Conservation (phyloP, 257 asterid genomes). For the Linaria vulgaris region DNA sequence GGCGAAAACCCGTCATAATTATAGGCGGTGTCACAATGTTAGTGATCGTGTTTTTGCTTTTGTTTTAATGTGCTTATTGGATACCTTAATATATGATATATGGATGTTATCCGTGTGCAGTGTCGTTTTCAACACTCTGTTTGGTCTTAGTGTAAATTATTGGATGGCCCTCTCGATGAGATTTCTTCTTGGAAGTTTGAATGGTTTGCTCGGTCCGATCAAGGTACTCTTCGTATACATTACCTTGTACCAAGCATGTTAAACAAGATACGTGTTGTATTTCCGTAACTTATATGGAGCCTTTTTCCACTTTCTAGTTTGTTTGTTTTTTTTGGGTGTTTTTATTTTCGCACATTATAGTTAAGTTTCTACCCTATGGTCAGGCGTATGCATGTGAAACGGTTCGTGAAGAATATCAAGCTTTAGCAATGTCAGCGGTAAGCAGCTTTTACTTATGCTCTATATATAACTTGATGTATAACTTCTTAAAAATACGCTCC, state of each 20-base stretch:
- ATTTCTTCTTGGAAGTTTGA: constrained; percentile 75
- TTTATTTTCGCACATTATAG: background rate
- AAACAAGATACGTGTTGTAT: background rate
- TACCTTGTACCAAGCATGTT: too few species aligned
- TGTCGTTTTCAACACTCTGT: constrained; percentile 72
- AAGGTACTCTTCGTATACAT: too few species aligned
- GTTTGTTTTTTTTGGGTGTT: too few species aligned
- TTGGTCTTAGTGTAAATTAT: constrained; percentile 70
- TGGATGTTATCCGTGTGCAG: constrained; percentile 43
- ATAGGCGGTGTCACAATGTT: too few species aligned
- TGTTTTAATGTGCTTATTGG: constrained; percentile 10
- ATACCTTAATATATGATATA: too few species aligned
- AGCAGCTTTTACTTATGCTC: constrained; percentile 29
- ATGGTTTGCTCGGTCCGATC: constrained; percentile 77
- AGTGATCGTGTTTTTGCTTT: constrained; percentile 28
- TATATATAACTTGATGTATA: constrained; percentile 10
- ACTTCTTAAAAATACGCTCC: background rate
- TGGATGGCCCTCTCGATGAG: constrained; percentile 80
- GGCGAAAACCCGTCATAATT: constrained; percentile 73
- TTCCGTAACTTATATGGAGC: background rate
- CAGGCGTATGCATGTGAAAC: constrained; percentile 94
- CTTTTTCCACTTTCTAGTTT: background rate
- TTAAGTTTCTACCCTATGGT: constrained; percentile 20
- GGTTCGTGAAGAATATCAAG: too few species aligned
- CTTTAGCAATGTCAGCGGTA: constrained; percentile 70